A percentile compares a stretch with the other conserved stretches of the same genome.
Evolutionary conservation across 176 grass and related monocot genomes (phyloP).

Genomic region (Musa troglodytarum): DNA sequence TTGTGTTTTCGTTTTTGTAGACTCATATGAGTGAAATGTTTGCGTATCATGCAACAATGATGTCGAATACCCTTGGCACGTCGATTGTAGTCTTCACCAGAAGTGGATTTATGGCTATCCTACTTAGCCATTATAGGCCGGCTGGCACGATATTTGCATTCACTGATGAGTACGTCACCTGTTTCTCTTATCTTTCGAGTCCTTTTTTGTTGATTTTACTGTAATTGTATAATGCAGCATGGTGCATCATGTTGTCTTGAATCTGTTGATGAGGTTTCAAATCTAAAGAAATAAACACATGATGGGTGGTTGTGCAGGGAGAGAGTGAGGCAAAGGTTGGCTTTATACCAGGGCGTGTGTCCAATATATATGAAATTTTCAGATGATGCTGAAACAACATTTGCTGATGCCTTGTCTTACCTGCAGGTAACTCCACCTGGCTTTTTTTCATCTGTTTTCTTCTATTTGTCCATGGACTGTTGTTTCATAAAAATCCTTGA

Average conservation of each 20-base stretch:
- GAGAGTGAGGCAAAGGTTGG: conserved; percentile 84
- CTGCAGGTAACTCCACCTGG: conserved; percentile 47
- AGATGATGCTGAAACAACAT: conserved; percentile 73
- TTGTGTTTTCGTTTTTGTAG: conserved; percentile 26
- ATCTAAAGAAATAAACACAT: not conserved
- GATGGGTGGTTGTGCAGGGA: conserved; percentile 43
- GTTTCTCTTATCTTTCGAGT: not conserved
- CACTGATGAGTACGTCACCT: conserved; percentile 69
- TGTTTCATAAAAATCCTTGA: not conserved
- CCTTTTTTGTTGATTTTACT: not conserved
- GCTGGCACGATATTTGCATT: conserved; percentile 99
- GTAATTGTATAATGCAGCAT: not conserved
- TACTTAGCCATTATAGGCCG: conserved; percentile 89
- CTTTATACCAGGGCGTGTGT: conserved; percentile 91
- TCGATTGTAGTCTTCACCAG: conserved; percentile 98
- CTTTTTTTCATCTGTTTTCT: not conserved
- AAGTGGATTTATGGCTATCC: conserved; percentile 88
- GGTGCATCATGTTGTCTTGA: not conserved
- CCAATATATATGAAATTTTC: conserved; percentile 77
- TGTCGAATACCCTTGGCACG: conserved; percentile 89
- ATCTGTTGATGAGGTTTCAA: not conserved
- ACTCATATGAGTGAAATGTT: conserved; percentile 99
- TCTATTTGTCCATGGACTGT: not conserved
- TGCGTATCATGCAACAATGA: conserved; percentile 95
- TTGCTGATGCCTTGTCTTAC: conserved; percentile 70